Conservation (phyloP, 768 basidiomycete genomes). For the Lenzites betulinus region DNA sequence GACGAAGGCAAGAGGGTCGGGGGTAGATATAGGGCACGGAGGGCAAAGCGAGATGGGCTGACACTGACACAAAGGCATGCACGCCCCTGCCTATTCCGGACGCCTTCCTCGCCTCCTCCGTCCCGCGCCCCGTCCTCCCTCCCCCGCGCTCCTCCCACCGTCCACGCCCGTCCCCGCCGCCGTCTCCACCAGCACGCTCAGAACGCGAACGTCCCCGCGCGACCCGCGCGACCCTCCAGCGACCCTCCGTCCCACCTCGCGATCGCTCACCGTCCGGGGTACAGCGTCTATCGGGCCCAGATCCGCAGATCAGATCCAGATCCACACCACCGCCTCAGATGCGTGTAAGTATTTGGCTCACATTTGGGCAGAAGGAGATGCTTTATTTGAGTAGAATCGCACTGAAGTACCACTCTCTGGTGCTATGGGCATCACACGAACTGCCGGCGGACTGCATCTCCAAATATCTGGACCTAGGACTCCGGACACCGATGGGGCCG, state of each 20-base stretch:
- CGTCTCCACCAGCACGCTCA: not conserved
- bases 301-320: conserved; percentile 1
- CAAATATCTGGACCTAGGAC: too few relatives aligned
- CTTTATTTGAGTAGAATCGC: too few relatives aligned
- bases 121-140: not conserved
- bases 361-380: too few relatives aligned
- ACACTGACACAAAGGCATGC: conserved; percentile 17
- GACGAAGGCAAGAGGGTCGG: not conserved
- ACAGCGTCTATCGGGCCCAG: not conserved
- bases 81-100: conserved; percentile 11
- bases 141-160: not conserved
- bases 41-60: conserved; percentile 14
- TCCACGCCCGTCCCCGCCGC: not conserved
- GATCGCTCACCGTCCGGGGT: conserved; percentile 8
- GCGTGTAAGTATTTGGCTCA: too few relatives aligned
- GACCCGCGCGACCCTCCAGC: not conserved
- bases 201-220: not conserved
- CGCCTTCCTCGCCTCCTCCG: conserved; percentile 16
- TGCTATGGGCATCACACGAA: too few relatives aligned
- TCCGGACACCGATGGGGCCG: too few relatives aligned
- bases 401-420: too few relatives aligned
- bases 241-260: not conserved
- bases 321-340: not conserved
- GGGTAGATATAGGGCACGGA: conserved; percentile 13
- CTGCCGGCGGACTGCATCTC: too few relatives aligned